Conservation (phyloP, 305 asterid species). For the Ilex paraguariensis region DNA sequence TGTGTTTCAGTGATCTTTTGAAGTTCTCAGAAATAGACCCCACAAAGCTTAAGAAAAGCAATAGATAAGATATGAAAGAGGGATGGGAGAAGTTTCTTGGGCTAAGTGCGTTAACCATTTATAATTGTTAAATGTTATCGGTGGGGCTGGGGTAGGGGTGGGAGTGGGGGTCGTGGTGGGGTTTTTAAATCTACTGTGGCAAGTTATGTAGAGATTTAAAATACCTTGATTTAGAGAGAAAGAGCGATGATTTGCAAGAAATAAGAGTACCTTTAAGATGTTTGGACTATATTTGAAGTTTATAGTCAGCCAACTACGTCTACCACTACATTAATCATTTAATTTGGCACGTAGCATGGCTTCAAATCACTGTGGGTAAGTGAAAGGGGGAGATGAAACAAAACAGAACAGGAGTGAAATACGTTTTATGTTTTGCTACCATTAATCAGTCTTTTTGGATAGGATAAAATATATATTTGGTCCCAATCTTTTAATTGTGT, state of each 20-base stretch:
- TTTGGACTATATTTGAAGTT: slow-evolving; percentile 8
- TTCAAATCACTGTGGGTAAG: too few relatives aligned
- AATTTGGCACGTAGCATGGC: neutral
- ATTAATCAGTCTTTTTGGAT: too few relatives aligned
- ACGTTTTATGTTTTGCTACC: too few relatives aligned
- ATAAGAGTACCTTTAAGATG: slow-evolving; percentile 10
- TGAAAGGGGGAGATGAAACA: too few relatives aligned
- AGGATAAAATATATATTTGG: too few relatives aligned
- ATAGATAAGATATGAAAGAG: slow-evolving; percentile 64
- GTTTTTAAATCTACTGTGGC: too few relatives aligned
- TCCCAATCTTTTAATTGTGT: too few relatives aligned
- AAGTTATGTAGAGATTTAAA: too few relatives aligned
- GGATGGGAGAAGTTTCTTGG: slow-evolving; percentile 74
- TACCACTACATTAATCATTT: neutral
- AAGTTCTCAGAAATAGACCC: slow-evolving; percentile 38
- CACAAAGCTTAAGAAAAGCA: slow-evolving; percentile 33
- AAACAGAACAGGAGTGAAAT: too few relatives aligned
- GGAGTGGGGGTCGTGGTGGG: slow-evolving; percentile 11
- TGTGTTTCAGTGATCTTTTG: slow-evolving; percentile 27
- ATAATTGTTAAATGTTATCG: slow-evolving; percentile 22
- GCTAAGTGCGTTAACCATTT: slow-evolving; percentile 56
- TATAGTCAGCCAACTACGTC: slow-evolving; percentile 19
- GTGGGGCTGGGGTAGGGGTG: too few relatives aligned
- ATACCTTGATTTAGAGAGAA: too few relatives aligned
- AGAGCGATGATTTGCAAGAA: slow-evolving; percentile 6